Conservation (phyloP, 139 green algal species). For the Auxenochlorella pyrenoidosa region DNA sequence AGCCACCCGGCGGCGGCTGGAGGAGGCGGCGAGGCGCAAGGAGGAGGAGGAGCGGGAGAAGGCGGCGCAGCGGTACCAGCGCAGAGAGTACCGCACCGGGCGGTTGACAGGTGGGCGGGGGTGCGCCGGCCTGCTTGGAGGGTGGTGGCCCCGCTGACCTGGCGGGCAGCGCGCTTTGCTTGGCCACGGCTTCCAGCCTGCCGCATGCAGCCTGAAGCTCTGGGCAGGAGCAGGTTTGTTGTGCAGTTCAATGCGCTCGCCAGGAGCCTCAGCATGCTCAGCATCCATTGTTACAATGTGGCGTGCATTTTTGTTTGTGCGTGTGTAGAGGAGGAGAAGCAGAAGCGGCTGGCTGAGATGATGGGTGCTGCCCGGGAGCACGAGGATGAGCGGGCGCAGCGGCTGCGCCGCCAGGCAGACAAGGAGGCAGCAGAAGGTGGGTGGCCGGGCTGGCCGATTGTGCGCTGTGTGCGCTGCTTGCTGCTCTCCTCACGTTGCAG, state of each 20-base stretch:
- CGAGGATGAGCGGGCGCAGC: constrained; percentile 64
- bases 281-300: too few relatives aligned
- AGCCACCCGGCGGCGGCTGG: constrained; percentile 65
- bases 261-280: too few relatives aligned
- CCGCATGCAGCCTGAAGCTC: too few relatives aligned
- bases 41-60: constrained; percentile 62
- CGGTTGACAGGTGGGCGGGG: constrained; percentile 45
- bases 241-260: too few relatives aligned
- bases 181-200: background rate
- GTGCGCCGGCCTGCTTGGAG: background rate
- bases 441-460: background rate
- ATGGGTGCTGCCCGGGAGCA: constrained; percentile 77
- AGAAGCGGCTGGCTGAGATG: constrained; percentile 85
- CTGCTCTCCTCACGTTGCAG: too few relatives aligned
- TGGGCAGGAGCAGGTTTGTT: too few relatives aligned
- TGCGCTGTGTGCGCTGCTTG: background rate
- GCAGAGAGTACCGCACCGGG: constrained; percentile 61
- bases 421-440: constrained; percentile 46
- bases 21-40: constrained; percentile 66
- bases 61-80: constrained; percentile 54
- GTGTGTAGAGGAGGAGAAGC: constrained; percentile 73
- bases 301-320: background rate
- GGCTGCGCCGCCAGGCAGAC: constrained; percentile 43
- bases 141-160: too few relatives aligned
- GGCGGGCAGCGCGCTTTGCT: too few relatives aligned